phyloP scores from a whole-genome alignment of 495 filamentous ascomycete genomes.

The Daldinia loculata region DNA sequence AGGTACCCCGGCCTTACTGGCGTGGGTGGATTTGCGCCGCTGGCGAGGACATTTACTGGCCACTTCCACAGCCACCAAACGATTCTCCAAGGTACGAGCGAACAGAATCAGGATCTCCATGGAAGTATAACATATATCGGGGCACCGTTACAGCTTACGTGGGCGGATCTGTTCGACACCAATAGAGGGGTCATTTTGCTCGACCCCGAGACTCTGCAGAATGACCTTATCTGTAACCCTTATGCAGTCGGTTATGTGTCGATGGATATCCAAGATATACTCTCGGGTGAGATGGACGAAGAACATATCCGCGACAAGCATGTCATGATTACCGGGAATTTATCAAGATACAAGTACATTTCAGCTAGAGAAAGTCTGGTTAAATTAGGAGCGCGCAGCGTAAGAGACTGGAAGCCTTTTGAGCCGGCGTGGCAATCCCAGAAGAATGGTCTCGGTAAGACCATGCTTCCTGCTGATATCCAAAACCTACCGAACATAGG shows the following conservation, averaged over 20 bases:
- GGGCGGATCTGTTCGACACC: conserved; percentile 46
- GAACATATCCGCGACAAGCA: conserved; percentile 35
- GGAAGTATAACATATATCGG: conserved; percentile 46
- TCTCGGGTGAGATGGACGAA: conserved; percentile 26
- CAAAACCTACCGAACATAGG: conserved; percentile 8
- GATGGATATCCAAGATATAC: conserved; percentile 29
- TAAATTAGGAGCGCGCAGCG: conserved; percentile 41
- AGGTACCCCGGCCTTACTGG: conserved; percentile 46
- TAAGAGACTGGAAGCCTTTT: conserved; percentile 38
- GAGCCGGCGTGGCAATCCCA: conserved; percentile 10
- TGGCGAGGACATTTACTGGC: conserved; percentile 48
- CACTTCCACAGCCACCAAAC: conserved; percentile 50
- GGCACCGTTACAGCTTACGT: conserved; percentile 44
- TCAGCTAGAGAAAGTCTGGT: conserved; percentile 42
- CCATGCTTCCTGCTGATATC: conserved; percentile 18
- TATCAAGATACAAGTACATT: conserved; percentile 39
- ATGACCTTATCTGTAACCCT: conserved; percentile 43
- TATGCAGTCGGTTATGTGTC: conserved; percentile 40
- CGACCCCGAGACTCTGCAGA: conserved; percentile 43
- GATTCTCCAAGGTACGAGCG: conserved; percentile 33
- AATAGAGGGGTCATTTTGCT: conserved; percentile 43
- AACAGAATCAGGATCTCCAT: conserved; percentile 5
- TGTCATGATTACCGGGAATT: conserved; percentile 44
- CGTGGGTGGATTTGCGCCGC: conserved; percentile 37
- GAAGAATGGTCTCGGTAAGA: conserved; percentile 17